Percentiles rank a stretch among this genome's conserved stretches.
Evolutionary conservation across 2,329 filamentous ascomycete genomes (phyloP).

Genomic region (Diaporthe destruens): DNA sequence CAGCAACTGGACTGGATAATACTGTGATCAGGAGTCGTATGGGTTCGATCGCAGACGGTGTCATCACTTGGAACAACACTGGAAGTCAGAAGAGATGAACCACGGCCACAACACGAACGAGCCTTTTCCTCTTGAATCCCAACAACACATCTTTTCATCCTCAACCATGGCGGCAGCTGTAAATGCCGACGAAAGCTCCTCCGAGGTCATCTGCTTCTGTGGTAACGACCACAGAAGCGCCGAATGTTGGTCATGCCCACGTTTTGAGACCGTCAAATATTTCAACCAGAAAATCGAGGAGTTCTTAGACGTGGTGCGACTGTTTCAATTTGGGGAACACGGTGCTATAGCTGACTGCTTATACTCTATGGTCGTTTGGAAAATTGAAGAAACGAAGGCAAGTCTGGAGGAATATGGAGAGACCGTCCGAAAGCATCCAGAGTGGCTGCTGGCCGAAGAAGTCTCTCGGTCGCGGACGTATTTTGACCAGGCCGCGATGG

Average conservation of each 20-base stretch:
- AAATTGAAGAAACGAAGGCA: too few species aligned
- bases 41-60: too few species aligned
- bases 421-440: background rate
- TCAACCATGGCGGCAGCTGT: background rate
- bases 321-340: background rate
- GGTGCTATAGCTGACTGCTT: background rate
- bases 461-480: background rate
- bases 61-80: too few species aligned
- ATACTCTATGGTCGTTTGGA: fast-evolving
- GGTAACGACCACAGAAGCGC: background rate
- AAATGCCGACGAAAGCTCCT: background rate
- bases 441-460: background rate
- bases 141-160: background rate
- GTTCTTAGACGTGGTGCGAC: background rate
- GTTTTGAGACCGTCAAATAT: too few species aligned
- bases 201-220: background rate
- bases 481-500: background rate
- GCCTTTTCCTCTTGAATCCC: background rate
- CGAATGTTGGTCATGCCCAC: background rate
- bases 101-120: too few species aligned
- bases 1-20: too few species aligned
- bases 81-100: too few species aligned
- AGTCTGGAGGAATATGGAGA: fast-evolving
- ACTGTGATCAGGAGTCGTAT: too few species aligned
- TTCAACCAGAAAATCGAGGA: background rate